Evolutionary conservation across 371 early-diverging fungal genomes (phyloP), one percentile per base, ranked within the genome.

Genomic region (Syncephalis plumigaleata): DNA sequence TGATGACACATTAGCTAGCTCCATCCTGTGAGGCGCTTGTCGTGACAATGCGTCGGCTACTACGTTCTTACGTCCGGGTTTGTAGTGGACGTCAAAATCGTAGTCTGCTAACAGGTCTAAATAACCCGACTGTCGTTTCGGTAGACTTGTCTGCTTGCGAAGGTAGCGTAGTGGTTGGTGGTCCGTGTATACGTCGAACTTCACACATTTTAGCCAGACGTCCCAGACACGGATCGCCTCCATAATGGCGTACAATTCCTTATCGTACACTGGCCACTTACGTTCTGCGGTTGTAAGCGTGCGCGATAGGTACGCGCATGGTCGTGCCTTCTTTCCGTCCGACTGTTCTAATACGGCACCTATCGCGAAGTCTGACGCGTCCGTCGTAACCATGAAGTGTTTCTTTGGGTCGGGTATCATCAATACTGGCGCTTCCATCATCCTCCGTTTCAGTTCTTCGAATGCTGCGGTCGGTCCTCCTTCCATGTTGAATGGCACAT

Each of bases 231-330:
- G 55, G 39, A 40, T 36, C 16, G 24, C 47, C 46, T 54, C 44
- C 1, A 60, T 39, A 5, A 64, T 51, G 17, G 57, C 61, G 3
- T 59, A 47, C 0, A 52, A 42, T 49, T 67, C 67, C 25, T 59
- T 51, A 11, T 61, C 62, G 9, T 55, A 47, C 18, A 49, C 51
- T 0, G 49, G 43, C 21, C 57, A 59, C 2, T 52, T 49, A 1
- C 17, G 22, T 48, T 66, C 61, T 11, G 59, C 58, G 1, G 39
- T 11, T 0, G 46, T 42, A 5, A 69, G 37, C 43, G 48, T 52
- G 5, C 49, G 39, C 1, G 62, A 65, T 11, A 43, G 36, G 49
- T 48, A 58, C 2, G 55, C 54, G 1, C 63, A 51, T 15, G 39
- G 46, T 58, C 58, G 15, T 51, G 55, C 38, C 2, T 42, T 44